Percentiles rank a stretch among this genome's conserved stretches.
Evolutionary conservation across 2,329 filamentous ascomycete species (phyloP).

Genomic region (Colletotrichum paranaense): DNA sequence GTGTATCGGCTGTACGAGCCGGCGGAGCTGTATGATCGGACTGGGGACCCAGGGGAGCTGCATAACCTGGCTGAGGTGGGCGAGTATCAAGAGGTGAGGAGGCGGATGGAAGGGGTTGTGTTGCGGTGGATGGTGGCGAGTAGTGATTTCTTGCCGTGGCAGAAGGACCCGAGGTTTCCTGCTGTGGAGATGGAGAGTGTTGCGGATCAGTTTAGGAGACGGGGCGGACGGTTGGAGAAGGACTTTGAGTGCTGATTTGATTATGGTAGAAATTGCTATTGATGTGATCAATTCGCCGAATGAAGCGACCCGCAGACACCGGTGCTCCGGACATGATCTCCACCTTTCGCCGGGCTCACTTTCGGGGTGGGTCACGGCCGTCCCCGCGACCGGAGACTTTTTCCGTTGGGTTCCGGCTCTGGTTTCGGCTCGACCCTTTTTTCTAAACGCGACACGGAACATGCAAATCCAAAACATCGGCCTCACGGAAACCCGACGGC

Average conservation of each 20-base stretch:
- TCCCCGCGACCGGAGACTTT: background rate
- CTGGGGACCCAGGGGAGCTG: conserved; percentile 49
- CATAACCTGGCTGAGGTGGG: conserved; percentile 50
- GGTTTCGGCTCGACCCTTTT: background rate
- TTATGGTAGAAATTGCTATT: background rate
- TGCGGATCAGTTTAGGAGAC: conserved; percentile 38
- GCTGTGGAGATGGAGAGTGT: conserved; percentile 47
- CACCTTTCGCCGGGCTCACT: background rate
- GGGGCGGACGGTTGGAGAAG: conserved; percentile 2
- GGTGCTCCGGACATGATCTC: background rate
- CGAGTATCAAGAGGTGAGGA: conserved; percentile 37
- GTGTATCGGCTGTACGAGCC: conserved; percentile 59
- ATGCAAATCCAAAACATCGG: background rate
- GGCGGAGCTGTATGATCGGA: conserved; percentile 54
- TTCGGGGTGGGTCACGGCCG: background rate
- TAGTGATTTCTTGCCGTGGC: conserved; percentile 49
- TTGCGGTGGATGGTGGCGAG: conserved; percentile 51
- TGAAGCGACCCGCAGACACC: background rate
- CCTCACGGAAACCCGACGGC: background rate
- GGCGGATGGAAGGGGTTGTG: conserved; percentile 45
- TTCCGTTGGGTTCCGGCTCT: background rate
- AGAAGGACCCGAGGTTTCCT: conserved; percentile 48
- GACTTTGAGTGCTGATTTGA: background rate
- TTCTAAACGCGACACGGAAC: background rate
- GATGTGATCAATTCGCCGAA: background rate